Conservation (phyloP, 495 filamentous ascomycete species). For the Annulohypoxylon moriforme region DNA sequence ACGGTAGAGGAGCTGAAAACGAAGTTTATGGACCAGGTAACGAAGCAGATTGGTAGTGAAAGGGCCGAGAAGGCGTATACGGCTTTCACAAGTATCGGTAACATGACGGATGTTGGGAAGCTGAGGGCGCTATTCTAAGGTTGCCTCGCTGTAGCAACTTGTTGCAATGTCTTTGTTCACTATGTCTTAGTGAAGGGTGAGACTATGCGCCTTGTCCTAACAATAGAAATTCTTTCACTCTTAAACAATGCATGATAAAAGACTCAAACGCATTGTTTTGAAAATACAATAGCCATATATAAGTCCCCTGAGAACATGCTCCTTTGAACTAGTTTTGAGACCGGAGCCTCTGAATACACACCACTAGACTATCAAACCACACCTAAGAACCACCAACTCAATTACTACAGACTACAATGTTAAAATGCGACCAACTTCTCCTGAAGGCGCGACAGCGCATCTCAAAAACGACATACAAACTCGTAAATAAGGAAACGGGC, state of each 20-base stretch:
- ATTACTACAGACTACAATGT: not conserved
- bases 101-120: constrained; percentile 43
- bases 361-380: too few species aligned
- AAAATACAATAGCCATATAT: not conserved
- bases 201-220: not conserved
- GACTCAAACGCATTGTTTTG: not conserved
- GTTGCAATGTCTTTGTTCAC: constrained; percentile 12
- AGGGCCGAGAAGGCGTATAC: constrained; percentile 51
- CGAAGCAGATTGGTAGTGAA: constrained; percentile 33
- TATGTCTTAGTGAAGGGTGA: not conserved
- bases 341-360: not conserved
- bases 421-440: not conserved
- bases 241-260: not conserved
- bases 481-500: constrained; percentile 20
- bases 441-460: constrained; percentile 17
- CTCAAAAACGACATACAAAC: constrained; percentile 16
- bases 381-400: not conserved
- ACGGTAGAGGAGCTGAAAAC: constrained; percentile 54
- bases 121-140: constrained; percentile 38
- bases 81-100: constrained; percentile 49
- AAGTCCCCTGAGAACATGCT: not conserved
- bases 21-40: constrained; percentile 61
- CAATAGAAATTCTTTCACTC: not conserved
- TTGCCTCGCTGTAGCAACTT: not conserved
- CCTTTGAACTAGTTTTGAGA: not conserved